Conservation (phyloP, 768 basidiomycete species). For the Phaeolepiota aurea region DNA sequence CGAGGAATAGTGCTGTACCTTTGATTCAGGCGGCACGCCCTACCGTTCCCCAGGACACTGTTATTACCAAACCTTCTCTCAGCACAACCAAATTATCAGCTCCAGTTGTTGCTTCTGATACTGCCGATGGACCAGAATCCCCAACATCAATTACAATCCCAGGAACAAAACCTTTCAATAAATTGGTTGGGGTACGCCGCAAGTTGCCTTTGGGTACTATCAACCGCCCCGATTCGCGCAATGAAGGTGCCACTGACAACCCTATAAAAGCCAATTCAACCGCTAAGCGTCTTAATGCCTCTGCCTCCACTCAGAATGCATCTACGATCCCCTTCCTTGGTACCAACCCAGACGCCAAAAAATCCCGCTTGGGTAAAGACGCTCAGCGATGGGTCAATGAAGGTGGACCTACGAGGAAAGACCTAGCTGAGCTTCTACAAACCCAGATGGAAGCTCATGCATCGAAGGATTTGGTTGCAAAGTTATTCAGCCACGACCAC, state of each 20-base stretch:
- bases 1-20: slow-evolving; percentile 73
- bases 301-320: slow-evolving; percentile 10
- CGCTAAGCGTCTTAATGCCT: slow-evolving; percentile 13
- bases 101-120: slow-evolving; percentile 18
- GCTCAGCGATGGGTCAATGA: slow-evolving; percentile 80
- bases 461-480: slow-evolving; percentile 65
- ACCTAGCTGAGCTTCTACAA: slow-evolving; percentile 78
- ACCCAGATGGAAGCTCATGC: slow-evolving; percentile 86
- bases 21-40: slow-evolving; percentile 82
- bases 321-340: slow-evolving; percentile 37
- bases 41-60: slow-evolving; percentile 19
- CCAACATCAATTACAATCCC: slow-evolving; percentile 26
- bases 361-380: slow-evolving; percentile 65
- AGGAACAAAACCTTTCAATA: slow-evolving; percentile 33
- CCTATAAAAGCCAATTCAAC: slow-evolving; percentile 22
- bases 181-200: slow-evolving; percentile 59
- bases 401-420: slow-evolving; percentile 73
- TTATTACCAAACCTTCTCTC: slow-evolving; percentile 16
- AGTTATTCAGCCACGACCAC: slow-evolving; percentile 93
- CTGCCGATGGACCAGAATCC: slow-evolving; percentile 30
- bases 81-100: slow-evolving; percentile 20
- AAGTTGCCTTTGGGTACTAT: slow-evolving; percentile 59
- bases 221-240: slow-evolving; percentile 42
- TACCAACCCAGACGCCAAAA: slow-evolving; percentile 55
- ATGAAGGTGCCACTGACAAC: slow-evolving; percentile 30